Base-by-base conservation (phyloP, 441 rosid species). In the Hypseocharis bilobata region DNA sequence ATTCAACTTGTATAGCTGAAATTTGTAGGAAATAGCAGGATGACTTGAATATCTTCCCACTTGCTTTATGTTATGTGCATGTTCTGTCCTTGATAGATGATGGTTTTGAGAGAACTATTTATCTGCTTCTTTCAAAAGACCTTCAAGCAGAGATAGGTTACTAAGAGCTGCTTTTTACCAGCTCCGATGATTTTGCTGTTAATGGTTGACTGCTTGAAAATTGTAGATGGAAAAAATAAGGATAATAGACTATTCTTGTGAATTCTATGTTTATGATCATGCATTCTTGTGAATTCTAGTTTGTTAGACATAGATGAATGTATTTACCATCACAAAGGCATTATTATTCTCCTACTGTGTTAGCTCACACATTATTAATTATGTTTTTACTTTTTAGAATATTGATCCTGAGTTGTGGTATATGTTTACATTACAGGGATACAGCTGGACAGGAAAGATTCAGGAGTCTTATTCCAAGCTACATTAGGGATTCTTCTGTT, bases 371-470 rank as follows among this genome's bases (percentile, higher is more conserved):
- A 32, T 32, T 3, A 32, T 32, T 32, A n/a, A 6, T 54, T 11
- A 16, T 67, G 19, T 26, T 65, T 7, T 47, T 42, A 68, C 6
- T 19, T 49, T 63, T 54, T 26, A 16, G 19, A 42, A 40, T 3
- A 11, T 47, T 20, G 11, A 47, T 66, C 17, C 4, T 44, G 6
- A 14, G 10, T 36, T 56, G 17, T 62, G 32, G 28, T 64, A 11
- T 38, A 27, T 36, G 3, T 3, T 32, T 52, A 25, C 8, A 0
- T 17, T 26, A 2, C 63, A 69, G 77, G 73, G 77, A 74, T 54
- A 74, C 77, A 6, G 78, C 78, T 45, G 78, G 74, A 49, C 78
- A 74, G 62, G 78, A 74, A 57, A 70, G 78, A 51, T 74, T 74
- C 52, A 57, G 78, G 64, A 74, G 78, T 70, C 69, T 74, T 22